These are phyloP conservation scores for Ceratonia siliqua DNA, from an alignment of 306 rosid species.

Conservation along the genomic window DNA sequence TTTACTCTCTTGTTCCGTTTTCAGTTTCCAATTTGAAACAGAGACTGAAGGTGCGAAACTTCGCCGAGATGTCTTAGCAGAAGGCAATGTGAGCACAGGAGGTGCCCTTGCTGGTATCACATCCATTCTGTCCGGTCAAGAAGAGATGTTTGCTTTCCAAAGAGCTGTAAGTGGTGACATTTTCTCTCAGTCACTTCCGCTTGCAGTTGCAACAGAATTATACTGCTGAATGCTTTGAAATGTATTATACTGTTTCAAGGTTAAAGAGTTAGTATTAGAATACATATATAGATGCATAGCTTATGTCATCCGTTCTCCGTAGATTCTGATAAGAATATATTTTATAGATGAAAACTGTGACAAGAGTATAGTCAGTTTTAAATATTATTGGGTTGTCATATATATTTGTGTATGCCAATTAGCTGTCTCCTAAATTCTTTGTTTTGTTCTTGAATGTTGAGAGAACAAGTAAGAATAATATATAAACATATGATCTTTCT, in stretches of 20 bases:
- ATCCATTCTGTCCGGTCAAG: slow-evolving; percentile 86
- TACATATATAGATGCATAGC: not conserved
- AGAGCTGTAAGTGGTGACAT: slow-evolving; percentile 75
- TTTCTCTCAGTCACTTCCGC: slow-evolving; percentile 24
- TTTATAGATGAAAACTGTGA: slow-evolving; percentile 3
- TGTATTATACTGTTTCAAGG: too few relatives aligned
- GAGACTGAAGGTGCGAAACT: slow-evolving; percentile 85
- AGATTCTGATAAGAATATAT: not conserved
- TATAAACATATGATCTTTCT: slow-evolving; percentile 28
- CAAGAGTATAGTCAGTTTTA: not conserved
- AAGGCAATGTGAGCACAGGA: slow-evolving; percentile 73
- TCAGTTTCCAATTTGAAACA: slow-evolving; percentile 95
- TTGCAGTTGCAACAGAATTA: slow-evolving; percentile 22
- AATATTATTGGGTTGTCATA: slow-evolving; percentile 7
- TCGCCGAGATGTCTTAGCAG: slow-evolving; percentile 79
- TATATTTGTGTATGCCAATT: not conserved
- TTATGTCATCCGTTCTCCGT: not conserved
- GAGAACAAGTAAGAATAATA: slow-evolving; percentile 7
- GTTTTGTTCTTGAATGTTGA: not conserved
- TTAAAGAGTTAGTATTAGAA: too few relatives aligned
- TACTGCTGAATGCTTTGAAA: too few relatives aligned
- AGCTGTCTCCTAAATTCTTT: slow-evolving; percentile 1
- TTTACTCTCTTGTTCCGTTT: slow-evolving; percentile 37
- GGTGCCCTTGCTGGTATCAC: slow-evolving; percentile 69
- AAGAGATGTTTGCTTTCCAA: slow-evolving; percentile 92